A percentile compares a stretch with the other conserved stretches of the same genome.
phyloP scores from a whole-genome alignment of 2,329 filamentous ascomycete species.

The Clarireedia paspali region DNA sequence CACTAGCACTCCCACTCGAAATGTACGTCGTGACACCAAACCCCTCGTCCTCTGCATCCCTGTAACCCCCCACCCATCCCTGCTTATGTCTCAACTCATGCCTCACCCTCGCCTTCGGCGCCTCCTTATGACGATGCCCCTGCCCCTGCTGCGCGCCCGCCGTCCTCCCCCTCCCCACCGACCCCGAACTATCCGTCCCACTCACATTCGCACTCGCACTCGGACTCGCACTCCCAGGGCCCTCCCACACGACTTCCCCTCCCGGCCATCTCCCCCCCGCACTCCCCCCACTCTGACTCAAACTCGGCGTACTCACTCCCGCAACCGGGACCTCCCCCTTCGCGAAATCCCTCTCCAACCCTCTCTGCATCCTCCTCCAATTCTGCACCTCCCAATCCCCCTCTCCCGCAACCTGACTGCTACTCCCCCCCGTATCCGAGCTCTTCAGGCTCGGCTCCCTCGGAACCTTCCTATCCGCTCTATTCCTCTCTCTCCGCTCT shows the following conservation, averaged over 20 bases:
- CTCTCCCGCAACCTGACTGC: not conserved
- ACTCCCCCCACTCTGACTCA: not conserved
- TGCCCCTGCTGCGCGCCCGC: not conserved
- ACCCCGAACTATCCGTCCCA: not conserved
- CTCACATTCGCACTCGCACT: not conserved
- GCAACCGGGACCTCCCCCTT: not conserved
- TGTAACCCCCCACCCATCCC: no score
- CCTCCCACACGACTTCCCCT: no score
- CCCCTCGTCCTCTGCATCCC: no score
- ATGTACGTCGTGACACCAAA: no score
- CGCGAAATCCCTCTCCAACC: conserved; percentile 3
- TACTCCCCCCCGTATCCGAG: not conserved
- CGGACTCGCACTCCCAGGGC: not conserved
- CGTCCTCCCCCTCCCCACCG: not conserved
- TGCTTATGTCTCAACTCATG: no score
- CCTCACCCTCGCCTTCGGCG: not conserved
- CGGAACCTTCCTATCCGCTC: not conserved
- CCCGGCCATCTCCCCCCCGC: not conserved
- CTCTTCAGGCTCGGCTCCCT: not conserved
- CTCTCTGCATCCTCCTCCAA: not conserved
- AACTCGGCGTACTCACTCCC: not conserved
- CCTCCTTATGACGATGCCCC: not conserved
- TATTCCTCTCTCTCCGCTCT: not conserved
- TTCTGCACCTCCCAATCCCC: not conserved
- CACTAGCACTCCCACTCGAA: not conserved